Base-by-base conservation (phyloP, 2,329 filamentous ascomycete species). In the Pestalotiopsis sp. region DNA sequence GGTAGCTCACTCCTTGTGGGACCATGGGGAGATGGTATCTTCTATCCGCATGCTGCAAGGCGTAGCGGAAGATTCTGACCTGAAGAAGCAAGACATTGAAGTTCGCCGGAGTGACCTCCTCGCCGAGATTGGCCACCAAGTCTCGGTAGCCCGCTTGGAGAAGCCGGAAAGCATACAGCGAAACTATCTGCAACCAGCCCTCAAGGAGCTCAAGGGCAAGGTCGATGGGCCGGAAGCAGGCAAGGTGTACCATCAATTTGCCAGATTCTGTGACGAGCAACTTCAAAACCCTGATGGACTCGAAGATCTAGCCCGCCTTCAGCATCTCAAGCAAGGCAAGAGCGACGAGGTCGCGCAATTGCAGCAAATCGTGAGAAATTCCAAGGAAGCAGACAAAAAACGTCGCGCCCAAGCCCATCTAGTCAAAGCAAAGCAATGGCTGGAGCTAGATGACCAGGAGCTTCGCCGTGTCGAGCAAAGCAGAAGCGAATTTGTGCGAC, bases 231-330 rank as follows among this genome's bases (percentile, higher is more conserved):
- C 87, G 59, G 93, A 95, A 70, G 93, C 95, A 2, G 94, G 95
- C 1, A 88, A 93, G 72, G 96, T 98, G 0, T 98, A 94, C 75
- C 94, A 98, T 77, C 93, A 97, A 75, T 98, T 98, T 79, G 96
- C 97, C 31, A 88, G 91, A 65, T 99, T 99, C 78, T 99, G 97
- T 75, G 95, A 99, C 78, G 91, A 94, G 75, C 96, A 99, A 78
- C 85, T 99, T 11, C 93, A 97, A 75, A 95, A 95, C 75, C 88
- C 92, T 0, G 94, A 97, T 73, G 90, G 91, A 41, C 83, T 95
- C 1, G 94, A 97, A 78, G 96, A 99, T 75, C 89, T 97, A 69
- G 89, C 89, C 38, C 91, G 96, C 60, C 87, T 98, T 57, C 89
- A 93, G 76, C 93, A 90, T 73, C 85, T 98, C 40, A 92, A 91